Conservation (phyloP, 257 asterid genomes). For the Solanum neorickii region DNA sequence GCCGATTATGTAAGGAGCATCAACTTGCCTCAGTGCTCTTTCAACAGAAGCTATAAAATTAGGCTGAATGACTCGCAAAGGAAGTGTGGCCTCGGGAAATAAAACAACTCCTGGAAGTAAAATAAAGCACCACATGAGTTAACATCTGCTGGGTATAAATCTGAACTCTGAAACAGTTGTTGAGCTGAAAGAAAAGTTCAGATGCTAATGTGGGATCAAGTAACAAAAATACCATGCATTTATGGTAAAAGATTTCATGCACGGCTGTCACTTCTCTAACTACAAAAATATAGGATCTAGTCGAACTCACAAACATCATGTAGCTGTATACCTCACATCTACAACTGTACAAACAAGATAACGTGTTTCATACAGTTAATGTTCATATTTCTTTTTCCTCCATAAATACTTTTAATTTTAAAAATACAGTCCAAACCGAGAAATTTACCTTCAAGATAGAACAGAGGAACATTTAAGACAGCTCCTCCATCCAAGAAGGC, state of each 20-base stretch:
- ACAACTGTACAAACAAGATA: background rate
- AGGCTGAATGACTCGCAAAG: conserved; percentile 70
- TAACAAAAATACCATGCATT: background rate
- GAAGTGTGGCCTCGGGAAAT: conserved; percentile 96
- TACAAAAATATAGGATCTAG: background rate
- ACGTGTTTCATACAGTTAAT: background rate
- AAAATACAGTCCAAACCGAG: background rate
- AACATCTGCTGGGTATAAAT: background rate
- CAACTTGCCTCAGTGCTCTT: conserved; percentile 67
- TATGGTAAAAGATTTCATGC: background rate
- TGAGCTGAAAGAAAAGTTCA: background rate
- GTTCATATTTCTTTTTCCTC: background rate
- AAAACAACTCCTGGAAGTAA: conserved; percentile 68
- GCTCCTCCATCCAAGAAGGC: conserved; percentile 88
- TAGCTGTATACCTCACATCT: background rate
- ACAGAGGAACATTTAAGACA: conserved; percentile 56
- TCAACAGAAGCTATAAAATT: conserved; percentile 78
- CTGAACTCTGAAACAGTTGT: background rate
- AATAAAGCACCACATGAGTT: background rate
- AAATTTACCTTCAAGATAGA: conserved; percentile 65
- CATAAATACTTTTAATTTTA: background rate
- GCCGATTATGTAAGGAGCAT: conserved; percentile 72
- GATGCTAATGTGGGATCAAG: background rate
- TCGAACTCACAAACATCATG: background rate
- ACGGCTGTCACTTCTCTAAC: background rate